These are phyloP conservation scores for Bisporella sp. DNA, from an alignment of 2,329 filamentous ascomycete genomes.

Conservation along the genomic window DNA sequence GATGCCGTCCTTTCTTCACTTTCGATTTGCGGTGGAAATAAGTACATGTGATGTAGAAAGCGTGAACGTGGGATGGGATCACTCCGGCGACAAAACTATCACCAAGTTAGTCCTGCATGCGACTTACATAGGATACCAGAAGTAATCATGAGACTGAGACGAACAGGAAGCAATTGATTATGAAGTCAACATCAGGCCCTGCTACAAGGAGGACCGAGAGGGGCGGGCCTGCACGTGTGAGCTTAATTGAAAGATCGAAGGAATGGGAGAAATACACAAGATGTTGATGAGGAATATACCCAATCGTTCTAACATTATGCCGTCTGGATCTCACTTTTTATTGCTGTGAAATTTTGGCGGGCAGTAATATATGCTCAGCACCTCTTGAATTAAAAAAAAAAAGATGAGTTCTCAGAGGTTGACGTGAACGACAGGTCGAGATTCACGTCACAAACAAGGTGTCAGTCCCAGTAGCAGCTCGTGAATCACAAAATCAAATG, in stretches of 20 bases:
- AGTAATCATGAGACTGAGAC: neutral
- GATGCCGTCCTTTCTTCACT: slow-evolving; percentile 44
- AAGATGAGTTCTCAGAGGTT: no score
- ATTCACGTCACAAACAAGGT: no score
- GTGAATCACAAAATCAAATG: no score
- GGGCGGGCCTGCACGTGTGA: slow-evolving; percentile 12
- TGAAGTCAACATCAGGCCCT: neutral
- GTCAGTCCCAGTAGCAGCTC: no score
- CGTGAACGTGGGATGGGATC: slow-evolving; percentile 24
- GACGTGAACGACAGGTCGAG: no score
- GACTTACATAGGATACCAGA: no score
- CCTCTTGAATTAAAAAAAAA: no score
- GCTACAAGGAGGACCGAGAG: slow-evolving; percentile 16
- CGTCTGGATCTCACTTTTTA: no score
- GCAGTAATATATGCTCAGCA: no score
- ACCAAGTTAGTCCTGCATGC: no score
- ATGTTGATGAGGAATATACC: slow-evolving; percentile 11
- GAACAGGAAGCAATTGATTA: neutral
- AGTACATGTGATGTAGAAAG: slow-evolving; percentile 52
- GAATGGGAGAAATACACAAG: slow-evolving; percentile 13
- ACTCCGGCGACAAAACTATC: slow-evolving; percentile 18
- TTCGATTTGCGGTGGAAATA: slow-evolving; percentile 67
- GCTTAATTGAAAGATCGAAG: neutral
- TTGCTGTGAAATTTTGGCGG: no score
- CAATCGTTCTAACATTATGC: no score